Evolutionary conservation across 2,329 filamentous ascomycete species (phyloP), one percentile per base, ranked within the genome.

Genomic region (Aspergillus fructus): DNA sequence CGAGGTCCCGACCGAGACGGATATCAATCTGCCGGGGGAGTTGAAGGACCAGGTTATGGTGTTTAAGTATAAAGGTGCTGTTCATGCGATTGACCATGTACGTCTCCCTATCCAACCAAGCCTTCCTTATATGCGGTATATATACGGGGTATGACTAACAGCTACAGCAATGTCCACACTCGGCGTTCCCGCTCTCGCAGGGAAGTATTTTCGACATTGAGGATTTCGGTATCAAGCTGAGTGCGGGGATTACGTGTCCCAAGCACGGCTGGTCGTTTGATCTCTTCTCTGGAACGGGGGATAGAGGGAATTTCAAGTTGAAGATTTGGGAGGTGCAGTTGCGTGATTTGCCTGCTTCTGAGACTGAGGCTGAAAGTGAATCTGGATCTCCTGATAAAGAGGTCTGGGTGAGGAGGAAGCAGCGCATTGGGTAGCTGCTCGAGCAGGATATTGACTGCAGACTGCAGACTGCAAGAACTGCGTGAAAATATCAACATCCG

Each of bases 191-290:
- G 0, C 78, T 90, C 1, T 88, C 86, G 0, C 79, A 83, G 43
- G 86, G 85, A 0, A 81, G 73, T 0, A 77, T 86, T 0, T 89
- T 89, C 57, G 88, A 90, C 53, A 89, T 90, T 64, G 88, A 90
- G 63, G 88, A 90, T 59, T 90, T 89, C 67, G 87, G 88, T 0
- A 64, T 73, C 54, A 59, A 59, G 2, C 63, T 73, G 11, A 72
- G 70, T 0, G 80, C 84, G 0, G 88, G 86, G 0, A 74, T 90
- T 3, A 82, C 79, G 0, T 90, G 88, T 68, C 85, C 87, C 0
- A 89, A 89, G 61, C 87, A 90, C 60, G 83, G 79, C 4, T 90
- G 88, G 88, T 87, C 85, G 0, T 90, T 90, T 70, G 88, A 90
- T 66, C 64, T 90, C 2, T 83, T 85, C 52, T 83, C 86, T 0